These are phyloP conservation scores for Vaccinium myrtillus DNA, from an alignment of 148 eudicot species.

Conservation along the genomic window DNA sequence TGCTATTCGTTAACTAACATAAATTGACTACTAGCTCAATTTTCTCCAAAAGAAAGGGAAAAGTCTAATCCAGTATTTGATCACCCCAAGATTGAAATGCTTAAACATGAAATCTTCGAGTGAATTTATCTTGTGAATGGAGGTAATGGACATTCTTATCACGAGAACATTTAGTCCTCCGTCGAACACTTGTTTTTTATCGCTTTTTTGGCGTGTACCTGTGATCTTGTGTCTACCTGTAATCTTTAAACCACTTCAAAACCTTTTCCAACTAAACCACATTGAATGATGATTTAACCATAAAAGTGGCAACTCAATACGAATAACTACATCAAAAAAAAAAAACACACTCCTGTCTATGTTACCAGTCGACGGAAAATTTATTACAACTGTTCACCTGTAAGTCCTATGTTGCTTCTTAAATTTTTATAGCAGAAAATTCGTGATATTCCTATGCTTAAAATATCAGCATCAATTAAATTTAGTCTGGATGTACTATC, in stretches of 20 bases:
- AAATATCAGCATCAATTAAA: background rate
- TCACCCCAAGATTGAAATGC: background rate
- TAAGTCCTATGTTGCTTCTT: background rate
- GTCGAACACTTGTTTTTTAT: background rate
- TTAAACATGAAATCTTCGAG: background rate
- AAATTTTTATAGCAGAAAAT: background rate
- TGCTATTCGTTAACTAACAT: no score
- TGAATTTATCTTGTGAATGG: background rate
- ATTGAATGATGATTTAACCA: background rate
- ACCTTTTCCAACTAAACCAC: background rate
- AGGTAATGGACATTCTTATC: background rate
- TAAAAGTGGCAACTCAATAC: background rate
- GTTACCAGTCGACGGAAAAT: background rate
- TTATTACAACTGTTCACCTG: background rate
- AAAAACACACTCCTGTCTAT: background rate
- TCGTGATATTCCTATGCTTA: background rate
- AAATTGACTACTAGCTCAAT: background rate
- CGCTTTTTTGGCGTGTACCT: background rate
- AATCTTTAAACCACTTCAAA: background rate
- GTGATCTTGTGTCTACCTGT: background rate
- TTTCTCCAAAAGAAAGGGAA: background rate
- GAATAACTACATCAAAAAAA: background rate
- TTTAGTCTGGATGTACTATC: background rate
- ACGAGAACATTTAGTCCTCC: background rate
- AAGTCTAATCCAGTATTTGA: background rate